phyloP scores from a whole-genome alignment of 2,329 filamentous ascomycete species.

The Xylariaceae sp. region DNA sequence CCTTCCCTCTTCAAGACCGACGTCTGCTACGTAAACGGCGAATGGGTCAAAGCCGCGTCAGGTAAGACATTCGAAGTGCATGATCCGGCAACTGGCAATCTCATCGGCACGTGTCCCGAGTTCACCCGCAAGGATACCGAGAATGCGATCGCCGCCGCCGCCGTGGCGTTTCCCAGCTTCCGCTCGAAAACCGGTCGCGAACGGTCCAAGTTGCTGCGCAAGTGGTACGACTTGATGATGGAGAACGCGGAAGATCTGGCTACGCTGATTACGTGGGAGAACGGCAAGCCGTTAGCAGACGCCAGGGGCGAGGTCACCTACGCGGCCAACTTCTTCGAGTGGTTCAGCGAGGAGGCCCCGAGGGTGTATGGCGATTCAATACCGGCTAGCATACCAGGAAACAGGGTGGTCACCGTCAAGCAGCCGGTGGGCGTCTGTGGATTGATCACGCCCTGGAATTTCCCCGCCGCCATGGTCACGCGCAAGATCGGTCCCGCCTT shows the following conservation, averaged over 20 bases:
- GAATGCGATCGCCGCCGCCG: slow-evolving; percentile 81
- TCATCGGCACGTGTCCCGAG: slow-evolving; percentile 84
- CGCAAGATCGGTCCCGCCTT: slow-evolving; percentile 73
- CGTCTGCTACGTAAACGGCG: slow-evolving; percentile 83
- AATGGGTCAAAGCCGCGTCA: slow-evolving; percentile 85
- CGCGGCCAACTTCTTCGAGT: slow-evolving; percentile 76
- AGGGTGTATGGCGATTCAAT: slow-evolving; percentile 76
- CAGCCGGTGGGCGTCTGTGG: slow-evolving; percentile 85
- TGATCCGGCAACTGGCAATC: slow-evolving; percentile 79
- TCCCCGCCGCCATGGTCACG: slow-evolving; percentile 77
- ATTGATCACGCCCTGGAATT: slow-evolving; percentile 89
- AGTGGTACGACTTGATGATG: slow-evolving; percentile 80
- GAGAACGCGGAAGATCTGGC: slow-evolving; percentile 81
- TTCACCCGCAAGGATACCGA: slow-evolving; percentile 78
- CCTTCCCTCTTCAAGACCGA: slow-evolving; percentile 82
- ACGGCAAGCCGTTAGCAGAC: slow-evolving; percentile 81
- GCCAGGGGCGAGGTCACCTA: slow-evolving; percentile 73
- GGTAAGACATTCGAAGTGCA: slow-evolving; percentile 90
- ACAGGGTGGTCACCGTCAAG: slow-evolving; percentile 77
- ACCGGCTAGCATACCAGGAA: slow-evolving; percentile 67
- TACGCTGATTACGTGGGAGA: slow-evolving; percentile 85
- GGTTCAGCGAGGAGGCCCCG: slow-evolving; percentile 81
- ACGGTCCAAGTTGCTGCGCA: slow-evolving; percentile 72
- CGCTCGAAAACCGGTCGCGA: slow-evolving; percentile 72
- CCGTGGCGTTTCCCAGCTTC: slow-evolving; percentile 73